Evolutionary conservation across 139 green algal species (phyloP).

Genomic region (Coelastrella sp.): DNA sequence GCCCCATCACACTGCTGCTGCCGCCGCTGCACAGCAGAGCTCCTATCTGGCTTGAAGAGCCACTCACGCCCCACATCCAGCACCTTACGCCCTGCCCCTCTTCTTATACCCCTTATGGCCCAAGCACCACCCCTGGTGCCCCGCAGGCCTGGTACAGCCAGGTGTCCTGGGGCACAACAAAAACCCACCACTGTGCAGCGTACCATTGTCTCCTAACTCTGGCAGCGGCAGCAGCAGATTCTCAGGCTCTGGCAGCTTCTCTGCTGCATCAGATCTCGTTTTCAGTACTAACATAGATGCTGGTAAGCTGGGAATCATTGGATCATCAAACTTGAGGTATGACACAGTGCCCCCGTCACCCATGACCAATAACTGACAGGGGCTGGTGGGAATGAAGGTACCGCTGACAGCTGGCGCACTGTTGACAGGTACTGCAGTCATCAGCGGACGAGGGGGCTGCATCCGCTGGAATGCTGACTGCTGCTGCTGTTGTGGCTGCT

Average conservation of each 20-base stretch:
- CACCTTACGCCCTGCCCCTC: neutral
- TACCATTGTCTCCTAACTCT: neutral
- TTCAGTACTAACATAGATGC: neutral
- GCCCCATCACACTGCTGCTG: no score
- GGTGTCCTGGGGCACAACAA: conserved; percentile 61
- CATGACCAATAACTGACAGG: conserved; percentile 47
- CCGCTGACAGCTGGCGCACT: neutral
- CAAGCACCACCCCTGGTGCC: conserved; percentile 71
- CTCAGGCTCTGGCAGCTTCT: conserved; percentile 8
- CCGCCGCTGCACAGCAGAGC: no score
- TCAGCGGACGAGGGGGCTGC: conserved; percentile 34
- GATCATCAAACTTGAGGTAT: neutral
- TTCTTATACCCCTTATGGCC: conserved; percentile 58
- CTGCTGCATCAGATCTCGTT: neutral
- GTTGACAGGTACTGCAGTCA: conserved; percentile 32
- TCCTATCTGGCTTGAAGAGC: no score
- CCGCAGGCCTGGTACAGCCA: conserved; percentile 68
- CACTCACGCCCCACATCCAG: no score
- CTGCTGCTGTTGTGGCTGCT: conserved; percentile 29
- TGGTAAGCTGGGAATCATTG: neutral
- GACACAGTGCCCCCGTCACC: neutral
- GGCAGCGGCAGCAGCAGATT: neutral
- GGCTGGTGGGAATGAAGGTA: conserved; percentile 36
- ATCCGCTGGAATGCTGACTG: neutral
- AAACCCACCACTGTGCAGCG: conserved; percentile 33